A percentile compares a stretch with the other conserved stretches of the same genome.
Conservation (phyloP, 129 eudicot species). For the Pulicaria dysenterica region DNA sequence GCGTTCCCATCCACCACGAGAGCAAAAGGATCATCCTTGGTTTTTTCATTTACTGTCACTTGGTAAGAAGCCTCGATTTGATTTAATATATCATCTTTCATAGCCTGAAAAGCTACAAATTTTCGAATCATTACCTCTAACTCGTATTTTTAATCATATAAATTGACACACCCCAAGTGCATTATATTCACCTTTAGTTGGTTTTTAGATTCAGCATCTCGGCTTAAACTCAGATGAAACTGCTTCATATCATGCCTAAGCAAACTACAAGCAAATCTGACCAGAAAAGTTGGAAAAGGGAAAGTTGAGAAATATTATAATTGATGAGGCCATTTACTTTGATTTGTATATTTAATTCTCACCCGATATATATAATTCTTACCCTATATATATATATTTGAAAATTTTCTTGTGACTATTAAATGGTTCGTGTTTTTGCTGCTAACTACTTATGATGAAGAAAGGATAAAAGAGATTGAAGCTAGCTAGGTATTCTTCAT, state of each 20-base stretch:
- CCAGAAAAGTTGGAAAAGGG: neutral
- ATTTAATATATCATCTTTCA: slow-evolving; percentile 46
- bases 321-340: neutral
- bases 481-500: too few relatives aligned
- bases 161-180: slow-evolving; percentile 13
- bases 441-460: too few relatives aligned
- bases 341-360: slow-evolving; percentile 13
- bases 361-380: too few relatives aligned
- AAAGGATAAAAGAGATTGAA: too few relatives aligned
- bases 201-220: slow-evolving; percentile 49
- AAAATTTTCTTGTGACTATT: too few relatives aligned
- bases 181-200: slow-evolving; percentile 46
- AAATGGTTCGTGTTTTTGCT: too few relatives aligned
- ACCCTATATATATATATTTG: too few relatives aligned
- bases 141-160: slow-evolving; percentile 17
- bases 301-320: neutral
- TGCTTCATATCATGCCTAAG: slow-evolving; percentile 61
- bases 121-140: slow-evolving; percentile 33
- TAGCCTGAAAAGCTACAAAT: slow-evolving; percentile 51
- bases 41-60: slow-evolving; percentile 32
- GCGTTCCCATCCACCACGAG: slow-evolving; percentile 53
- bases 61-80: slow-evolving; percentile 45
- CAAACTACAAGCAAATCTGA: slow-evolving; percentile 62
- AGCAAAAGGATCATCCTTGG: slow-evolving; percentile 47
- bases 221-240: slow-evolving; percentile 53